Percentiles rank a stretch among this genome's conserved stretches.
Conservation (phyloP, 1,284 basidiomycete genomes). For the Naganishia sp. region DNA sequence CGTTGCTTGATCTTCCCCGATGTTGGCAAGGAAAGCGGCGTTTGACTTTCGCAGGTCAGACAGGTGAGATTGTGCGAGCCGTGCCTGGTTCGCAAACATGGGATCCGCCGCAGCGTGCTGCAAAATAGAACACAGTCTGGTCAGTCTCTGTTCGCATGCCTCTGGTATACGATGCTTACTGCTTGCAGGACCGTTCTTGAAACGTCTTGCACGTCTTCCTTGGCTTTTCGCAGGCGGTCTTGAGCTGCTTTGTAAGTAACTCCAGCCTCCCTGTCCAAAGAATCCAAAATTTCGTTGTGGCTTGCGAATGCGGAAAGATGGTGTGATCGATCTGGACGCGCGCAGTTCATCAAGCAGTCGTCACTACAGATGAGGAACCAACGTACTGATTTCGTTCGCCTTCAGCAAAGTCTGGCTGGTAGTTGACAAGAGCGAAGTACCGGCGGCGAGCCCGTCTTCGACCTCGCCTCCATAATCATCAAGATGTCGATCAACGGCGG, state of each 20-base stretch:
- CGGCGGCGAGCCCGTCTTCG: not conserved
- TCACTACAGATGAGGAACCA: not conserved
- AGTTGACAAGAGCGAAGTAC: not conserved
- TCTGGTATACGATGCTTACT: constrained; percentile 13
- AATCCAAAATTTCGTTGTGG: constrained; percentile 4
- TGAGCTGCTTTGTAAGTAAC: constrained; percentile 12
- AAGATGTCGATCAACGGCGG: constrained; percentile 19
- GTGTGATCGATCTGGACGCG: constrained; percentile 1
- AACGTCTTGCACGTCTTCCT: constrained; percentile 32
- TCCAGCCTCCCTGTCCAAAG: constrained; percentile 5
- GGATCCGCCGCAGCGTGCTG: constrained; percentile 33
- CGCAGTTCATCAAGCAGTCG: not conserved
- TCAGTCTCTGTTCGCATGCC: not conserved
- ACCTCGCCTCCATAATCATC: constrained; percentile 6
- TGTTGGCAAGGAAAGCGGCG: constrained; percentile 31
- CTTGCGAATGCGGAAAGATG: constrained; percentile 12
- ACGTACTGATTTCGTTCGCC: not conserved
- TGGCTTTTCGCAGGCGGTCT: constrained; percentile 29
- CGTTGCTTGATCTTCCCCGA: constrained; percentile 55
- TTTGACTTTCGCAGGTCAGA: constrained; percentile 26
- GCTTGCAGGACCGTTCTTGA: constrained; percentile 29
- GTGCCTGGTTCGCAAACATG: constrained; percentile 29
- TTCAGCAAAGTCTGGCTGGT: not conserved
- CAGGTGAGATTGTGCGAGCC: constrained; percentile 25
- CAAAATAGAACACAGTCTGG: not conserved